Percentiles rank a stretch among this genome's conserved stretches.
Conservation (phyloP, 495 filamentous ascomycete genomes). For the Recurvomyces mirabilis region DNA sequence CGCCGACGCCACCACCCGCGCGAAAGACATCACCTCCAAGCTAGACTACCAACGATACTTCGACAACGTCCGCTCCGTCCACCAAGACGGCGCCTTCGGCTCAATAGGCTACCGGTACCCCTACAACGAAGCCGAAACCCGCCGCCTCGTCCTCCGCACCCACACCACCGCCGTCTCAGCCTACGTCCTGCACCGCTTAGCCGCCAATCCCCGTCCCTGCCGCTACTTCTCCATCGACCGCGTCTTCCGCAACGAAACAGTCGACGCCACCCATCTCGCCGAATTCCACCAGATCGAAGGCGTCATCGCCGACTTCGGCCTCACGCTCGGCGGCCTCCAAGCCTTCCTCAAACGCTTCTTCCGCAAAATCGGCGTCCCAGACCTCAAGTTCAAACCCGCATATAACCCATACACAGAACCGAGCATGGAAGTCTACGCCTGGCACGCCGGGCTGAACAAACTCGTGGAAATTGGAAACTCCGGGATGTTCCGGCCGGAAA, state of each 20-base stretch:
- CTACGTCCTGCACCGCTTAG: conserved; percentile 79
- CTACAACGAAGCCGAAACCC: conserved; percentile 79
- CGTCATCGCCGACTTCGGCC: conserved; percentile 88
- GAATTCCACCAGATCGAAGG: conserved; percentile 99
- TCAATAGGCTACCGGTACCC: conserved; percentile 93
- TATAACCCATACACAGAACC: conserved; percentile 99
- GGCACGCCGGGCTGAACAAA: conserved; percentile 78
- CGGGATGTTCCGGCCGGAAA: conserved; percentile 96
- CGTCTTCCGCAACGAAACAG: conserved; percentile 91
- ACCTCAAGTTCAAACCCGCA: conserved; percentile 89
- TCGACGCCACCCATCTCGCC: conserved; percentile 90
- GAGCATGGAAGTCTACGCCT: conserved; percentile 91
- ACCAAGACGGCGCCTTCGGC: conserved; percentile 77
- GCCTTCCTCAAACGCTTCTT: conserved; percentile 98
- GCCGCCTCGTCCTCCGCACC: conserved; percentile 82
- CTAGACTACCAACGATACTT: conserved; percentile 73
- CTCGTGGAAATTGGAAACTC: conserved; percentile 96
- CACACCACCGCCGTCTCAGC: conserved; percentile 89
- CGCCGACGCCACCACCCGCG: conserved; percentile 17
- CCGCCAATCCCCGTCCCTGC: conserved; percentile 66
- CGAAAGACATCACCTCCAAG: conserved; percentile 33
- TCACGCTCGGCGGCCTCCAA: conserved; percentile 86
- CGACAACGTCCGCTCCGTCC: conserved; percentile 72
- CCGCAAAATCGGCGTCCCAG: conserved; percentile 80
- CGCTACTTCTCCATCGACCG: conserved; percentile 96